Evolutionary conservation across 129 eudicot species (phyloP), one percentile per base, ranked within the genome.

Genomic region (Chrysanthemum makinoi): DNA sequence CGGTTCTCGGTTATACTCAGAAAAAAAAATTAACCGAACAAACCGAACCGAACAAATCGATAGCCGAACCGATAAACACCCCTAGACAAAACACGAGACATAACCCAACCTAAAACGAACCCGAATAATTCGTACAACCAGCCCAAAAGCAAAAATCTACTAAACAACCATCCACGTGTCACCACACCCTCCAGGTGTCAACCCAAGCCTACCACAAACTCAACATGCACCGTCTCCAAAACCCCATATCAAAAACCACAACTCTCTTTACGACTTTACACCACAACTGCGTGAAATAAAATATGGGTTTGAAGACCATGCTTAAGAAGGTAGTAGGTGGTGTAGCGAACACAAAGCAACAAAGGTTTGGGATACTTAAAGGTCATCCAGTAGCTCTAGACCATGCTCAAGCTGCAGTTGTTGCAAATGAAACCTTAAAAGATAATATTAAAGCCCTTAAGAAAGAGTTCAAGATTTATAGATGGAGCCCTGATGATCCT

Each of bases 401-500:
- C 53, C 82, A 77, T 74, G 95, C 96, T 10, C 79, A 89, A 56
- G 83, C 81, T 69, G 87, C 85, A 0, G 61, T 81, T 4, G 81
- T 75, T 4, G 72, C 87, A 6, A 86, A 79, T 17, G 56, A 72
- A 52, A 46, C 51, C 20, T 24, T 88, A 24, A 69, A 62, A 16
- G 35, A 65, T 1, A 74, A 26, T 14, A 64, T 73, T 9, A 76
- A 68, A 26, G 66, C 72, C 0, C 65, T 79, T 13, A 81, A 12
- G 51, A 89, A 92, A 75, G 96, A 89, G 68, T 89, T 92, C 83
- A 85, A 80, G 78, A 83, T 92, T 24, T 92, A 92, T 47, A 68
- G 96, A 51, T 89, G 96, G 98, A 89, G 69, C 77, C 96, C 98
- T 26, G 77, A 84, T 66, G 12, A 61, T 22, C 95, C 98, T 15